These are phyloP conservation scores for Dothideomycetes sp. DNA, from an alignment of 2,329 filamentous ascomycete genomes.

Conservation along the genomic window DNA sequence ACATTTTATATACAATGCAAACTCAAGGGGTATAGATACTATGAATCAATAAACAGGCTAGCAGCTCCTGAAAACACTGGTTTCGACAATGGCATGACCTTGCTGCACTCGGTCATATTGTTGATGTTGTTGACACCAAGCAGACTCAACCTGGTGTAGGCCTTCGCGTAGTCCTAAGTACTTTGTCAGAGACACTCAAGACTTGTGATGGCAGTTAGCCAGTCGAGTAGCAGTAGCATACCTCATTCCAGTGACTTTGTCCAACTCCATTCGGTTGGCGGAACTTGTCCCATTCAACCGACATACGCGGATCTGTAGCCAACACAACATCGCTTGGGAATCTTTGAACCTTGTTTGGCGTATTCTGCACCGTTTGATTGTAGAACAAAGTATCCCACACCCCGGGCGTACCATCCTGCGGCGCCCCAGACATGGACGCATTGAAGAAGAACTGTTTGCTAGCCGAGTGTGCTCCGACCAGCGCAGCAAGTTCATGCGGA, in stretches of 20 bases:
- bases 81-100: slow-evolving; percentile 12
- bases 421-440: slow-evolving; percentile 19
- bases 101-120: slow-evolving; percentile 15
- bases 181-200: slow-evolving; percentile 3
- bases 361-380: slow-evolving; percentile 18
- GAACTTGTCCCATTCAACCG: slow-evolving; percentile 19
- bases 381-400: slow-evolving; percentile 28
- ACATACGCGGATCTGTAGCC: slow-evolving; percentile 22
- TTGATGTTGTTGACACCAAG: slow-evolving; percentile 19
- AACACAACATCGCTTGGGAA: slow-evolving; percentile 25
- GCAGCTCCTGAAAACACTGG: slow-evolving; percentile 3
- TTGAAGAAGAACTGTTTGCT: slow-evolving; percentile 26
- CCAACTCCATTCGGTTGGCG: too few relatives aligned
- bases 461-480: slow-evolving; percentile 27
- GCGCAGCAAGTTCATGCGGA: slow-evolving; percentile 24
- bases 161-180: slow-evolving; percentile 14
- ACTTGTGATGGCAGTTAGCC: too few relatives aligned
- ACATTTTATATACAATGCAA: too few relatives aligned
- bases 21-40: too few relatives aligned
- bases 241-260: slow-evolving; percentile 15
- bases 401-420: slow-evolving; percentile 25
- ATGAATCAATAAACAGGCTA: too few relatives aligned
- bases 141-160: slow-evolving; percentile 14
- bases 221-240: slow-evolving; percentile 1
- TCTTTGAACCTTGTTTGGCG: slow-evolving; percentile 23